Evolutionary conservation across 1,284 basidiomycete genomes (phyloP), one percentile per base, ranked within the genome.

Genomic region (Flammula alnicola): DNA sequence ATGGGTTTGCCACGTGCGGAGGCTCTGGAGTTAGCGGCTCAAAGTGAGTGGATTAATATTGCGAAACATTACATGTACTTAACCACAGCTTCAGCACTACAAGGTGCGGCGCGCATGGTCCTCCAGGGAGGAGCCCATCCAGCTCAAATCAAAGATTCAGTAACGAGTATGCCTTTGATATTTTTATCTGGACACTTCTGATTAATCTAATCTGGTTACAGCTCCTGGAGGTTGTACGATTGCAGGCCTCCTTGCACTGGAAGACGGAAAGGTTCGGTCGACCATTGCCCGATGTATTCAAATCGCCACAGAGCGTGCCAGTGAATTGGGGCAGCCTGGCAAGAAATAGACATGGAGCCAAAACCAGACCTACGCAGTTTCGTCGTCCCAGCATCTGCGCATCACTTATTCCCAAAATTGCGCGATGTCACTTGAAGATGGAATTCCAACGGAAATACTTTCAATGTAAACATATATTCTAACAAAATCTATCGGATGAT

Each of bases 221-320:
- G 95, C 97, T 33, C 97, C 97, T 0, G 97, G 96, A 51, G 97
- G 97, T 26, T 99, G 96, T 66, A 99, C 97, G 0, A 99, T 99
- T 59, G 97, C 97, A 1, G 97, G 97, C 11, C 74, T 99, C 37
- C 76, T 99, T 23, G 91, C 93, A 0, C 80, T 99, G 65, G 97
- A 99, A 69, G 97, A 99, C 63, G 97, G 96, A 0, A 80, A 84
- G 56, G 88, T 99, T 17, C 82, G 97, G 35, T 95, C 93, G 1
- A 98, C 96, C 0, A 95, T 99, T 63, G 97, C 97, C 7, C 81
- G 97, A 44, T 90, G 91, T 5, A 98, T 99, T 51, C 95, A 99
- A 69, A 83, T 93, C 16, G 95, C 95, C 1, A 93, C 95, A 0
- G 88, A 94, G 57, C 88, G 88, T 17, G 92, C 92, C 1, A 87